Evolutionary conservation across 1,139 yeast genomes (phyloP).

Genomic region (Geotrichum restrictum): DNA sequence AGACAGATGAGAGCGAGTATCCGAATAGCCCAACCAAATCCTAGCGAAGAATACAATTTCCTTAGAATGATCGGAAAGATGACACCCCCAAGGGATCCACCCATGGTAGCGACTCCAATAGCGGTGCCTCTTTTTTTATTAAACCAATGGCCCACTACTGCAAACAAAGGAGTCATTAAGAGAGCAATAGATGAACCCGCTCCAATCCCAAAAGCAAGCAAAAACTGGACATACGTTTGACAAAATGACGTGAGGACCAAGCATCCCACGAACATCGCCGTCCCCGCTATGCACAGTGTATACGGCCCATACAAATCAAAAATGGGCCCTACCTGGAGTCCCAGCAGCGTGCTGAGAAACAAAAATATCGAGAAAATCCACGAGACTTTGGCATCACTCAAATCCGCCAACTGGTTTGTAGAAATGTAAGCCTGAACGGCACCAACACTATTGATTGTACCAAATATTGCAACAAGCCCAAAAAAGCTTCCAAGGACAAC

Average conservation of each 20-base stretch:
- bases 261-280: conserved; percentile 48
- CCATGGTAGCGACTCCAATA: conserved; percentile 57
- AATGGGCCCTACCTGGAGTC: conserved; percentile 56
- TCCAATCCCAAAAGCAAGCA: conserved; percentile 53
- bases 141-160: conserved; percentile 62
- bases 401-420: conserved; percentile 48
- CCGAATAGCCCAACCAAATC: conserved; percentile 3
- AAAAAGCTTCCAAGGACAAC: conserved; percentile 59
- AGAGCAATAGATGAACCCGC: conserved; percentile 58
- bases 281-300: conserved; percentile 47
- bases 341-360: conserved; percentile 53
- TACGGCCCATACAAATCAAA: conserved; percentile 61
- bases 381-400: conserved; percentile 49
- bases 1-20: conserved; percentile 43
- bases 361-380: conserved; percentile 65
- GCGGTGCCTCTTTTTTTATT: conserved; percentile 56
- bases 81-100: conserved; percentile 47
- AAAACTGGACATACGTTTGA: conserved; percentile 53
- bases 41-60: conserved; percentile 37
- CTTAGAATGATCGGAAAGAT: background rate
- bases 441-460: conserved; percentile 62
- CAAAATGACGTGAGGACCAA: conserved; percentile 55
- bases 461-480: conserved; percentile 61
- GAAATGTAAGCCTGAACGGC: conserved; percentile 65
- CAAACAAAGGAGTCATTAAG: conserved; percentile 56